These are phyloP conservation scores for Barnettozyma sucrosica DNA, from an alignment of 805 yeast species.

Conservation along the genomic window DNA sequence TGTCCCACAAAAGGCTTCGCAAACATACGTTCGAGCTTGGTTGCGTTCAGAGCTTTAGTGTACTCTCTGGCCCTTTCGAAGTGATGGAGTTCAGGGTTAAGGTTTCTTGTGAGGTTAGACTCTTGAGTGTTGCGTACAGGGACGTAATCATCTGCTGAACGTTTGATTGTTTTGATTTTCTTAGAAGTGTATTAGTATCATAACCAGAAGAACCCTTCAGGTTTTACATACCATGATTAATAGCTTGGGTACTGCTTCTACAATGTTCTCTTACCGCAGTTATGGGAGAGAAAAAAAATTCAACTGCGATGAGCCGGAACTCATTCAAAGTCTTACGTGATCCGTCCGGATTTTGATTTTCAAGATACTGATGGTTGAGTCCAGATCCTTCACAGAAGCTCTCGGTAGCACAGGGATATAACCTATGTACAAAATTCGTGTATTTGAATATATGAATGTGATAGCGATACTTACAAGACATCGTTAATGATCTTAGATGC, in stretches of 20 bases:
- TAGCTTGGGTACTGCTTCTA: neutral
- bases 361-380: too few species aligned
- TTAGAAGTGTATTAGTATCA: neutral
- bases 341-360: neutral
- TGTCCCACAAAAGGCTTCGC: conserved; percentile 97
- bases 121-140: conserved; percentile 91
- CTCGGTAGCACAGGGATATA: too few species aligned
- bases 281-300: conserved; percentile 1
- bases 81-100: conserved; percentile 93
- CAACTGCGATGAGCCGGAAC: conserved; percentile 10
- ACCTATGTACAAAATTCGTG: neutral
- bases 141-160: conserved; percentile 88
- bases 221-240: neutral
- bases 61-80: conserved; percentile 97
- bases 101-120: conserved; percentile 77
- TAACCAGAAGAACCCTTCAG: too few species aligned
- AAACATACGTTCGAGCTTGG: conserved; percentile 92
- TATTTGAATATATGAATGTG: neutral
- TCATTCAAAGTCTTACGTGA: neutral
- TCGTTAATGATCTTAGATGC: conserved; percentile 80
- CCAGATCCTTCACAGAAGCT: too few species aligned
- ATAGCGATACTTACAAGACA: conserved; percentile 18
- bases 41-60: conserved; percentile 89
- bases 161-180: conserved; percentile 27
- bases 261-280: neutral